Evolutionary conservation across 345 rosid genomes (phyloP), one percentile per base, ranked within the genome.

Genomic region (Acer campestre): DNA sequence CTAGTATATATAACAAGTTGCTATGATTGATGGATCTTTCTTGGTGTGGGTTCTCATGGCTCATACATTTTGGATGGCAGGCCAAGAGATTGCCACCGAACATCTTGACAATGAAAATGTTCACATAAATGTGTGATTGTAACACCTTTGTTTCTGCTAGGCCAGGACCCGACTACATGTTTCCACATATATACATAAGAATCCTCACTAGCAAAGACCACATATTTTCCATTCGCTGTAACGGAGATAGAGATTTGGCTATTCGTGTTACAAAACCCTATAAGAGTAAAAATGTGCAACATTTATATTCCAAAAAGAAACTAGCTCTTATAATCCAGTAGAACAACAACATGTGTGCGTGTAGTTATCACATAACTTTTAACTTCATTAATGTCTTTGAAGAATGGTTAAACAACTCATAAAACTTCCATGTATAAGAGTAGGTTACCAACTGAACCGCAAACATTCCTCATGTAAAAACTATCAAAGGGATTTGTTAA

Each of bases 151-250:
- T 73, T 87, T 79, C 89, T 88, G 82, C 92, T 85, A 29, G 94
- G 88, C 82, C 93, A 86, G 64, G 97, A 96, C 82, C 87, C 90
- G 56, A 92, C 85, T 75, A 91, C 97, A 67, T 96, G 89, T 82
- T 91, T 96, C 98, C 98, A 96, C 63, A 96, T 82, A 73, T 92
- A 96, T 25, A 96, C 98, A 35, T 88, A 84, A 18, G 99, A 96
- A 83, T 94, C 98, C 85, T 96, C 98, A 73, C 99, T 94, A 18
- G 98, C 98, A 73, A 97, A 85, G 56, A 96, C 88, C 10, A 96
- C 90, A 53, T 90, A 91, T 84, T 90, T 94, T 76, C 98, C 97
- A 31, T 92, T 88, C 31, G 92, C 83, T 22, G 99, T 82, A 49
- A 91, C 82, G 17, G 93, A 86, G 64, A 97, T 95, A 17, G 93